Conservation (phyloP, 495 filamentous ascomycete genomes). For the Evernia prunastri region DNA sequence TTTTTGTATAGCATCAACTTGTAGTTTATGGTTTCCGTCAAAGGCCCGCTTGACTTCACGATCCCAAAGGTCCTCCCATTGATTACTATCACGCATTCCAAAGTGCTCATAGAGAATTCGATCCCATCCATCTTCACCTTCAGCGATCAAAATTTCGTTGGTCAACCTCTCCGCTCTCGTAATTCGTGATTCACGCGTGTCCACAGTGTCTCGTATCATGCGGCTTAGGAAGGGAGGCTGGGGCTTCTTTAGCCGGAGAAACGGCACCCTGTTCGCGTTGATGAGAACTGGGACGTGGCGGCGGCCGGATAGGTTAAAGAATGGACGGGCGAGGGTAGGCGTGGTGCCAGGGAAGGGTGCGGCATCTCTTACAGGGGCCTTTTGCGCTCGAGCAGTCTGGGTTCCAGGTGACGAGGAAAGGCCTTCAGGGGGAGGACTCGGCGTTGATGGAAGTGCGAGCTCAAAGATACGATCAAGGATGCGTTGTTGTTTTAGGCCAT, state of each 20-base stretch:
- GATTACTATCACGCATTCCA: constrained; percentile 8
- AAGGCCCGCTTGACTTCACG: constrained; percentile 20
- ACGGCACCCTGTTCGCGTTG: constrained; percentile 54
- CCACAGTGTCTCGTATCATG: constrained; percentile 48
- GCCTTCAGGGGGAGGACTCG: neutral
- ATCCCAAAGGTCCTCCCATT: constrained; percentile 13
- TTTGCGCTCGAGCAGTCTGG: neutral
- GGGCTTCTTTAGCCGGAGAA: constrained; percentile 65
- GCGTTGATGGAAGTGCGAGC: neutral
- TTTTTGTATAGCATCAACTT: constrained; percentile 42
- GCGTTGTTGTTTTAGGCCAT: neutral
- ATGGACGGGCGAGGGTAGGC: constrained; percentile 41
- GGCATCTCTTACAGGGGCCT: neutral
- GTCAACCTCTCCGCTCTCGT: constrained; percentile 30
- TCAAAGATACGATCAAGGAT: constrained; percentile 5
- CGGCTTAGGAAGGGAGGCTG: constrained; percentile 52
- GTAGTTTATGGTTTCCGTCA: neutral
- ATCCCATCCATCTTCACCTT: constrained; percentile 57
- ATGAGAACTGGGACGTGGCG: constrained; percentile 56
- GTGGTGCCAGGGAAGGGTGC: constrained; percentile 34
- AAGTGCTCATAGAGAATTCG: constrained; percentile 27
- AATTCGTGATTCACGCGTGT: constrained; percentile 36
- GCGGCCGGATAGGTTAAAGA: constrained; percentile 41
- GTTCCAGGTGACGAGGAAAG: neutral
- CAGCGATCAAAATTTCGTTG: constrained; percentile 34